A percentile compares a stretch with the other conserved stretches of the same genome.
phyloP scores from a whole-genome alignment of 768 basidiomycete genomes.

The Pisolithus marmoratus region DNA sequence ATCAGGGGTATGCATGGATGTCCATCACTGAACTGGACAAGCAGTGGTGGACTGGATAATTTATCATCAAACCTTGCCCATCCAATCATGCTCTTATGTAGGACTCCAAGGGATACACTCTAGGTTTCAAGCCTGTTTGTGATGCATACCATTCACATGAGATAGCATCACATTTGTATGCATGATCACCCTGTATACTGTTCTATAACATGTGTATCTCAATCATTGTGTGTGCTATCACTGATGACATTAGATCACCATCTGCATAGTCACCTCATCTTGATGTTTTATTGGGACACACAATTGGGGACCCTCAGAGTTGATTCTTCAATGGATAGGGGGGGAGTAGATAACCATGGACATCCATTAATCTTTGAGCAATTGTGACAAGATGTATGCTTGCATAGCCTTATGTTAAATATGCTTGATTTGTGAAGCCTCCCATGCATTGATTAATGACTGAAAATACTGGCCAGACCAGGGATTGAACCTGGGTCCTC shows the following conservation, averaged over 20 bases:
- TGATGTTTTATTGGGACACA: slow-evolving; percentile 81
- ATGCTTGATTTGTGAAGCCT: slow-evolving; percentile 12
- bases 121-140: slow-evolving; percentile 89
- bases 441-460: too few species aligned
- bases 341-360: slow-evolving; percentile 8
- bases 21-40: slow-evolving; percentile 28
- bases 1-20: slow-evolving; percentile 84
- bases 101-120: slow-evolving; percentile 60
- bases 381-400: slow-evolving; percentile 65
- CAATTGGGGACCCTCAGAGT: slow-evolving; percentile 62
- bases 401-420: slow-evolving; percentile 78
- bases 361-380: slow-evolving; percentile 41
- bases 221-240: too few species aligned
- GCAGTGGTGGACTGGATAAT: neutral
- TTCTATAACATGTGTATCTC: too few species aligned
- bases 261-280: slow-evolving; percentile 28
- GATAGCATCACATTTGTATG: slow-evolving; percentile 54
- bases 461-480: too few species aligned
- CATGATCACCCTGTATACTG: slow-evolving; percentile 61
- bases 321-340: slow-evolving; percentile 46
- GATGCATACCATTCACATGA: slow-evolving; percentile 90
- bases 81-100: slow-evolving; percentile 59
- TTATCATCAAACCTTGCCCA: slow-evolving; percentile 42
- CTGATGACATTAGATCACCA: too few species aligned
- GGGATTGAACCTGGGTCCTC: too few species aligned